Conservation (phyloP, 2,329 filamentous ascomycete species). For the Teratosphaeria nubilosa region DNA sequence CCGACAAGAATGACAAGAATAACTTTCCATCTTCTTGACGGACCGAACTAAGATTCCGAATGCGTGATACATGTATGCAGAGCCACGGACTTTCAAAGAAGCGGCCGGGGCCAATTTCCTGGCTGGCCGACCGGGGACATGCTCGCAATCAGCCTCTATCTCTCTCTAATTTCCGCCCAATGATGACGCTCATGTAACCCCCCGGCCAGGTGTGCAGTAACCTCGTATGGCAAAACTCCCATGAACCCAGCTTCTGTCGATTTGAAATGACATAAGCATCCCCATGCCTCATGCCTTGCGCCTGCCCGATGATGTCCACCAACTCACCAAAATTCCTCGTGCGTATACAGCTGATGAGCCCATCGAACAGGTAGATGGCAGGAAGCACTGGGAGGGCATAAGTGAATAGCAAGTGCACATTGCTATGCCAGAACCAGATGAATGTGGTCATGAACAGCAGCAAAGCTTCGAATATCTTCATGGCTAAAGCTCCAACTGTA, state of each 20-base stretch:
- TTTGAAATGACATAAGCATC: not conserved
- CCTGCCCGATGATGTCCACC: slow-evolving; percentile 42
- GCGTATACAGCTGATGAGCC: slow-evolving; percentile 55
- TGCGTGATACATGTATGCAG: not conserved
- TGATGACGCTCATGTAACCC: slow-evolving; percentile 38
- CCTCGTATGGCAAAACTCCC: slow-evolving; percentile 32
- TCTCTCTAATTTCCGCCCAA: slow-evolving; percentile 20
- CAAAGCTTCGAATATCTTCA: slow-evolving; percentile 29
- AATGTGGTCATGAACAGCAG: slow-evolving; percentile 45
- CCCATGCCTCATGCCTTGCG: slow-evolving; percentile 30
- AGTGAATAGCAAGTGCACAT: slow-evolving; percentile 52
- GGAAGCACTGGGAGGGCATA: slow-evolving; percentile 58
- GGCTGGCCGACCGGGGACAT: not conserved
- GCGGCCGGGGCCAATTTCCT: not conserved
- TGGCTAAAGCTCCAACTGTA: slow-evolving; percentile 16
- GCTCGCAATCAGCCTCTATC: not conserved
- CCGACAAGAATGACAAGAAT: too few relatives aligned
- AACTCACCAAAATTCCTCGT: slow-evolving; percentile 60
- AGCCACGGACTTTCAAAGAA: not conserved
- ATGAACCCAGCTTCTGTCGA: slow-evolving; percentile 19
- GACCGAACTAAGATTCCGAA: not conserved
- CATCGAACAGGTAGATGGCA: slow-evolving; percentile 59
- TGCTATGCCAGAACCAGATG: slow-evolving; percentile 43
- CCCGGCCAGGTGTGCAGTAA: slow-evolving; percentile 39
- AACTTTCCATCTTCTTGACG: not conserved